Evolutionary conservation across 345 rosid genomes (phyloP), one percentile per base, ranked within the genome.

Genomic region (Bruguiera gymnorhiza): DNA sequence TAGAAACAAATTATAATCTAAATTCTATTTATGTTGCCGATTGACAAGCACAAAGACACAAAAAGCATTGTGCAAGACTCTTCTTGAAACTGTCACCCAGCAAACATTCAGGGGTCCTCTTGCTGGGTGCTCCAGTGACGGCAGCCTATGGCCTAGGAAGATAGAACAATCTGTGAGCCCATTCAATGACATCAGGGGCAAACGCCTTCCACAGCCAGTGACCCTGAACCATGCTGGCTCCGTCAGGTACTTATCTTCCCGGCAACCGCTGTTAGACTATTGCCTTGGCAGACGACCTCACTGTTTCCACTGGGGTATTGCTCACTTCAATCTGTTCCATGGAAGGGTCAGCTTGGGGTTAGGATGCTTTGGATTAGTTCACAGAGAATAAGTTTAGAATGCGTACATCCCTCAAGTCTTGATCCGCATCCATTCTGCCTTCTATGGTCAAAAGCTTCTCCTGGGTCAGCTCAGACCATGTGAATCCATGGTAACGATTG

Each of bases 401-500:
- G 6, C 79, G 71, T 71, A 85, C 89, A 73, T 84, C 86, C 72
- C 87, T 78, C 50, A 75, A 19, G 66, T 37, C 43, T 37, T 37
- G 43, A 37, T 37, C 43, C 43, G 2, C 11, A 37, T 8, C 43
- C 43, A 37, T 9, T 43, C 48, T 43, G 16, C 48, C 48, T 43
- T 43, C 48, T 3, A 11, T 43, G 2, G 48, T 43, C 48, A 43
- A 43, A 34, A 43, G 11, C 48, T 43, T 43, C 5, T 84, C 89
- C 66, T 81, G 70, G 11, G 87, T 76, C 26, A 82, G 31, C 71
- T 86, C 87, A 0, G 94, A 84, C 60, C 88, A 88, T 3, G 86
- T 78, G 50, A 76, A 75, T 9, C 89, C 92, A 11, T 92, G 90
- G 88, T 86, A 3, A 80, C 94, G 0, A 89, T 77, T n/a, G 86